These are phyloP conservation scores for Penicillium diatomitis DNA, from an alignment of 495 filamentous ascomycete genomes.

Conservation along the genomic window DNA sequence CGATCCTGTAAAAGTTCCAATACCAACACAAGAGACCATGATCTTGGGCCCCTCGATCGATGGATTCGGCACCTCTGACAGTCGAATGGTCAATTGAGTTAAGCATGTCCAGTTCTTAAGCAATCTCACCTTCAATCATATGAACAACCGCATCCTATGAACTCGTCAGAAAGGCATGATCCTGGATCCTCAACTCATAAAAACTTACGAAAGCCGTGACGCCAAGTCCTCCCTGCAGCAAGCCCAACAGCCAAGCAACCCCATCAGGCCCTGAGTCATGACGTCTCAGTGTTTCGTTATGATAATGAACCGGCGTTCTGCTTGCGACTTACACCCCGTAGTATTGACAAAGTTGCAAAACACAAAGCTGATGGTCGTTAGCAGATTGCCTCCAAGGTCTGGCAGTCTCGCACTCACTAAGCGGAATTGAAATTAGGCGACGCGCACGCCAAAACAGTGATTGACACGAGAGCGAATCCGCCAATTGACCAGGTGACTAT, in stretches of 20 bases:
- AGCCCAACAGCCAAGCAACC: constrained; percentile 49
- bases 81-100: too few relatives aligned
- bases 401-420: constrained; percentile 36
- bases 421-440: constrained; percentile 50
- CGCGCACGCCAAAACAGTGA: constrained; percentile 52
- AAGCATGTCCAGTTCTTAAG: too few relatives aligned
- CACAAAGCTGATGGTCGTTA: constrained; percentile 42
- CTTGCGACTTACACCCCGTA: constrained; percentile 36
- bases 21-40: constrained; percentile 61
- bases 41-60: constrained; percentile 54
- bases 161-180: background rate
- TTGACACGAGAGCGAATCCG: constrained; percentile 57
- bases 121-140: constrained; percentile 29
- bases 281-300: constrained; percentile 3
- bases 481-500: constrained; percentile 54
- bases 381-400: constrained; percentile 27
- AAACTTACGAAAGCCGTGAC: constrained; percentile 46
- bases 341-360: constrained; percentile 48
- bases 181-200: background rate
- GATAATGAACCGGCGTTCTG: background rate
- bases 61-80: constrained; percentile 56
- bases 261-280: constrained; percentile 42
- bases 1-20: constrained; percentile 56
- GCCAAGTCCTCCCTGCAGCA: constrained; percentile 49
- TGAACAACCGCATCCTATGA: constrained; percentile 40